These are phyloP conservation scores for Fusarium pseudoanthophilum DNA, from an alignment of 2,329 filamentous ascomycete genomes.

Conservation along the genomic window DNA sequence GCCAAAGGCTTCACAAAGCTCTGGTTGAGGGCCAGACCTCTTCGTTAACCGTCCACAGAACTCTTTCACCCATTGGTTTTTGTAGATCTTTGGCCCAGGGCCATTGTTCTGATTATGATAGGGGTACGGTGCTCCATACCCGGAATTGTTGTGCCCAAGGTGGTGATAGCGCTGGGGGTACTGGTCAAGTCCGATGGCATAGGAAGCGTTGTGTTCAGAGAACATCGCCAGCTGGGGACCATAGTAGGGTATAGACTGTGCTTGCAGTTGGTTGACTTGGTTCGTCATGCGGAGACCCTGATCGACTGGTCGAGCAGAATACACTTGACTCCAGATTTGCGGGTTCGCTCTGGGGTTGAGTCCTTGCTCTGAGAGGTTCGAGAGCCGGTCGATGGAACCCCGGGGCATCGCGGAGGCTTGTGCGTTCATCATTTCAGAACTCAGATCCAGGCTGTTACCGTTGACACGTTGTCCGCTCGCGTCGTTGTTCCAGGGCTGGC, in stretches of 20 bases:
- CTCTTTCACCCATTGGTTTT: constrained; percentile 38
- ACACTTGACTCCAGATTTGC: constrained; percentile 53
- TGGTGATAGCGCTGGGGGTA: constrained; percentile 51
- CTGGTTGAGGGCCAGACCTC: constrained; percentile 77
- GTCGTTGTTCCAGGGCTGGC: constrained; percentile 58
- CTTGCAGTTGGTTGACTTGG: constrained; percentile 40
- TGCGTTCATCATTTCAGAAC: constrained; percentile 46
- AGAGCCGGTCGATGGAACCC: constrained; percentile 53
- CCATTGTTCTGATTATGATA: constrained; percentile 66
- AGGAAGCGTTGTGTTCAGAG: constrained; percentile 48
- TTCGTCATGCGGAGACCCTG: constrained; percentile 52
- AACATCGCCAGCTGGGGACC: constrained; percentile 45
- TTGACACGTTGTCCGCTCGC: constrained; percentile 38
- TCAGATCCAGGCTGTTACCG: constrained; percentile 37
- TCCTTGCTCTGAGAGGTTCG: constrained; percentile 47
- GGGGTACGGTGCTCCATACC: constrained; percentile 45
- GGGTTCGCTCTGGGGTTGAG: constrained; percentile 43
- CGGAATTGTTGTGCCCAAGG: constrained; percentile 42
- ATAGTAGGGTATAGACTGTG: constrained; percentile 49
- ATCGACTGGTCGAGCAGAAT: constrained; percentile 49
- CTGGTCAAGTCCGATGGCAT: constrained; percentile 50
- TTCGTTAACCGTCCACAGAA: constrained; percentile 47
- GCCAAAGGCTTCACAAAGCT: constrained; percentile 88
- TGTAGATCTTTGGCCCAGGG: constrained; percentile 46
- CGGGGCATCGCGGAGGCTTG: constrained; percentile 49